These are phyloP conservation scores for Angomonas ambiguus DNA, from an alignment of 208 protist genomes.

Conservation along the genomic window DNA sequence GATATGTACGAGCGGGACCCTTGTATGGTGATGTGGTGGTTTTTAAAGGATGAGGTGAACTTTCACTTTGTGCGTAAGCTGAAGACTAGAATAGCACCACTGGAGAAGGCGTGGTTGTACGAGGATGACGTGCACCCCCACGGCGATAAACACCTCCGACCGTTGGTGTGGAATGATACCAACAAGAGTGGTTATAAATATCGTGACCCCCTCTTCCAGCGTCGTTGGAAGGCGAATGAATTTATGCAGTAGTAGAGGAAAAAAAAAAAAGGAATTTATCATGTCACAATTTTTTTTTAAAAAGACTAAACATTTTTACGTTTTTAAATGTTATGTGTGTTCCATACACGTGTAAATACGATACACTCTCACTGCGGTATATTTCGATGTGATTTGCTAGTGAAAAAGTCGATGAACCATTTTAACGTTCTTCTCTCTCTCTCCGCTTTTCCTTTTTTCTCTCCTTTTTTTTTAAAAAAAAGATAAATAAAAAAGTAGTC, in stretches of 20 bases:
- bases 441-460: not conserved
- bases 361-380: no score
- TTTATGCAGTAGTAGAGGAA: slow-evolving; percentile 54
- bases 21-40: slow-evolving; percentile 93
- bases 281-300: not conserved
- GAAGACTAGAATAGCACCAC: slow-evolving; percentile 79
- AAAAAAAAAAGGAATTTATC: not conserved
- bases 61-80: slow-evolving; percentile 88
- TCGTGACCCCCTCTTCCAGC: slow-evolving; percentile 78
- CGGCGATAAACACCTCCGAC: slow-evolving; percentile 77
- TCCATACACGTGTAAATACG: not conserved
- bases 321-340: not conserved
- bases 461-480: slow-evolving; percentile 1
- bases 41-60: slow-evolving; percentile 88
- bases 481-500: no score
- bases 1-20: slow-evolving; percentile 92
- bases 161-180: slow-evolving; percentile 76
- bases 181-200: slow-evolving; percentile 57
- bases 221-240: slow-evolving; percentile 80
- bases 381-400: no score
- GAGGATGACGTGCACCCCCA: slow-evolving; percentile 86
- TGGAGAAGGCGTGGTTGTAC: slow-evolving; percentile 92
- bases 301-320: not conserved
- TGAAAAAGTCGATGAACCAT: no score
- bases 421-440: not conserved